Evolutionary conservation across 2,329 filamentous ascomycete genomes (phyloP), one percentile per base, ranked within the genome.

Genomic region (Gyromitra esculenta): DNA sequence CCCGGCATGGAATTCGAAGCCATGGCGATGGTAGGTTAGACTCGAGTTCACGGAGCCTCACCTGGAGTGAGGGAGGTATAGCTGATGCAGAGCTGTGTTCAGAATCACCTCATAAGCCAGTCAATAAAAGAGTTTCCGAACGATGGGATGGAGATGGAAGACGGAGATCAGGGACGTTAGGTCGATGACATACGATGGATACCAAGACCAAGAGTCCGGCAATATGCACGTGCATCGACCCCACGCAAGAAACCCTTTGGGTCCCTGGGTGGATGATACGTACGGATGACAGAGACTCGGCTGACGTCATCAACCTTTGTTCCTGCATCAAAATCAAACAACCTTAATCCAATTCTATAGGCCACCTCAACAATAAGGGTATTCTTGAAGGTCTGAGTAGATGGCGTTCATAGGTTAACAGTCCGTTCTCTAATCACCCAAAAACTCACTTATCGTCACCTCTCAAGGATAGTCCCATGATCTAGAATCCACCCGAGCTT

Each of bases 1-100:
- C 72, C 72, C 15, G 72, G 72, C 25, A 75, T 70, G 18, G 60
- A 71, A 62, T 64, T 75, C 31, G 66, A 75, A 57, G 67, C 37
- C 66, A 70, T 75, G 31, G 39, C 7, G 45, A 70, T 75, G n/a
- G 39, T 8, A 37, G 37, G 21, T 45, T 52, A 31, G 21, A 21
- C 50, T 39, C 18, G 18, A 1, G 54, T 41, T 21, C 18, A 59
- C 31, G 35, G 18, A 60, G 21, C 45, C 48, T 60, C 21, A 18
- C 59, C 31, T 48, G 39, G 9, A 59, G 48, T 15, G 31, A 65
- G n/a, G 62, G 59, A 52, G 62, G 39, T 39, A 39, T 41, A 39
- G 15, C 11, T 9, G 52, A 48, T 52, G 15, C n/a, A 39, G n/a
- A 59, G 6, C 41, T 8, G 48, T 56, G 15, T 45, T 43, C 31